Base-by-base conservation (phyloP, 2,329 filamentous ascomycete genomes). In the Diaporthe ampelina region DNA sequence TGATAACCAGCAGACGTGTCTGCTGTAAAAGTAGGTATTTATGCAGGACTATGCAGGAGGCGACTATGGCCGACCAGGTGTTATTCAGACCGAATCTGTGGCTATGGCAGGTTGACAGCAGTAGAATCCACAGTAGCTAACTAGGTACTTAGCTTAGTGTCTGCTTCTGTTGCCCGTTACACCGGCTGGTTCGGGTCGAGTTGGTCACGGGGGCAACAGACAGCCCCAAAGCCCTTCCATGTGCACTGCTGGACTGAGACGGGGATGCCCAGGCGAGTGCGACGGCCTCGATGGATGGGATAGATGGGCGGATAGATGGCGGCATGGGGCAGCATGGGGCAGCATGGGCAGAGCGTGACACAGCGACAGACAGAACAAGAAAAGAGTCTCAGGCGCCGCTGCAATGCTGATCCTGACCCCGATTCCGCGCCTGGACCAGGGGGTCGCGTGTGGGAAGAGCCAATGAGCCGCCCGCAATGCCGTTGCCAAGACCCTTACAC, bases 351-450 rank as follows among this genome's bases (percentile, higher is more conserved):
- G 43, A 24, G 43, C 26, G 43, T 50, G 26, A 50, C 43, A 65
- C 43, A 32, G 24, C 29, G 21, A 35, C 61, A 65, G 24, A 35
- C 17, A 63, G 59, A 63, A 17, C 37, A 63, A 15, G n/a, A 35
- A 24, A 37, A 67, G 59, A 65, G 61, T 68, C 63, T 68, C 63
- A 68, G 63, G 63, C 63, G 63, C 63, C 48, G 63, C 48, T 68
- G 63, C 63, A 68, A 5, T 29, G 63, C 63, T 68, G 63, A 68
- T 68, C 63, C 63, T 54, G 63, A 54, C 63, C 63, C 63, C 63
- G 45, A 52, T 68, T 68, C 45, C 63, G 63, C 63, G 63, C 63
- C 63, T 54, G 63, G 48, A 17, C 63, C 48, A 68, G 63, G 63
- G 63, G 63, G 63, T 68, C 63, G 45, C 63, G 48, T 54, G 63